phyloP scores from a whole-genome alignment of 805 yeast species.

The Lachancea kluyveri region DNA sequence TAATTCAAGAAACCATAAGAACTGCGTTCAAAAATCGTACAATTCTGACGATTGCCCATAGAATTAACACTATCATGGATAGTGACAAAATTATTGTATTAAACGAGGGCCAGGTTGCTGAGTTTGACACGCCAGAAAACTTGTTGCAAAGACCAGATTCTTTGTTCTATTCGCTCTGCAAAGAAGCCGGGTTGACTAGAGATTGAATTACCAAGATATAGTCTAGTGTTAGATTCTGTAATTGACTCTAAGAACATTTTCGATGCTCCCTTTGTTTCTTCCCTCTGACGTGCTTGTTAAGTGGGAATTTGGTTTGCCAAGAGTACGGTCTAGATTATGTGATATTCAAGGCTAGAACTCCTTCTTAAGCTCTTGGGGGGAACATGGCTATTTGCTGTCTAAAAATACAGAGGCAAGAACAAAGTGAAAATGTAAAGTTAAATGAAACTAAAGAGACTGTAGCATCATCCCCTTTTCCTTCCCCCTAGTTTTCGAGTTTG shows the following conservation, averaged over 20 bases:
- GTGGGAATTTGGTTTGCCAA: no score
- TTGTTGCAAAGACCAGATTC: conserved; percentile 62
- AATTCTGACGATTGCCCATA: conserved; percentile 77
- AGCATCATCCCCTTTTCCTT: no score
- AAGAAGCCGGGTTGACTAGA: conserved; percentile 62
- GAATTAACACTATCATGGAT: conserved; percentile 77
- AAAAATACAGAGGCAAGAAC: no score
- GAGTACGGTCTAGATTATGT: no score
- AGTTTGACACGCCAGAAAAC: conserved; percentile 65
- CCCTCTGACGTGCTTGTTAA: no score
- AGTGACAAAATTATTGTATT: conserved; percentile 72
- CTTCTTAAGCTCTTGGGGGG: no score
- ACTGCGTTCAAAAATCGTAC: conserved; percentile 70
- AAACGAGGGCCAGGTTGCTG: conserved; percentile 69
- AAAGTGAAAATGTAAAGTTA: no score
- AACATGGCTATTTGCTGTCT: no score
- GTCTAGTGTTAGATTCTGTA: neutral
- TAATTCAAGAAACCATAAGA: conserved; percentile 74
- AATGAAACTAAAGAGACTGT: no score
- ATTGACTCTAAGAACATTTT: neutral
- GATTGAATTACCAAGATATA: no score
- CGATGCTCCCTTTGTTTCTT: neutral
- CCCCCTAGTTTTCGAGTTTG: no score
- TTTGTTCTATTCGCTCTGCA: conserved; percentile 72
- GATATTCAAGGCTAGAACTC: no score